Evolutionary conservation across 1,284 basidiomycete genomes (phyloP).

Genomic region (Cryptococcus maquisensis): DNA sequence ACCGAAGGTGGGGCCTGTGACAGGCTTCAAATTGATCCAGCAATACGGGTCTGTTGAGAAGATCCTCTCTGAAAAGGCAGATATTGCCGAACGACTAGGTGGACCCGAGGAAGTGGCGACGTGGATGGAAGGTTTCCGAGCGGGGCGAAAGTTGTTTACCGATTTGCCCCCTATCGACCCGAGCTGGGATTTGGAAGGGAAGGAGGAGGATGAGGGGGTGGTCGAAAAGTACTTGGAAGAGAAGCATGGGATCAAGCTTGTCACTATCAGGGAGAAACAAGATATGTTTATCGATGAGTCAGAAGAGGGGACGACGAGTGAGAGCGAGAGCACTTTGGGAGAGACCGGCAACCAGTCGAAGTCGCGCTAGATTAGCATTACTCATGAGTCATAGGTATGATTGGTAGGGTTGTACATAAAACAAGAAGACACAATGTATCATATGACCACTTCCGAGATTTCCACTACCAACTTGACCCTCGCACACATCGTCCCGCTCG

Average conservation of each 20-base stretch:
- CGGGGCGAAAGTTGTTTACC: slow-evolving; percentile 43
- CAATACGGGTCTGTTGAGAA: slow-evolving; percentile 68
- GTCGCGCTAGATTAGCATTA: too few relatives aligned
- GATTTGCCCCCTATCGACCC: slow-evolving; percentile 32
- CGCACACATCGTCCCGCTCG: too few relatives aligned
- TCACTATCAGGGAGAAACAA: background rate
- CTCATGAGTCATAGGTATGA: too few relatives aligned
- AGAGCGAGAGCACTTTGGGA: too few relatives aligned
- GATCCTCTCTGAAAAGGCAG: slow-evolving; percentile 54
- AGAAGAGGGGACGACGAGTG: too few relatives aligned
- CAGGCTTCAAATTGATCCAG: slow-evolving; percentile 67
- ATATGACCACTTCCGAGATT: too few relatives aligned
- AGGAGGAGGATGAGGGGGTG: slow-evolving; percentile 14
- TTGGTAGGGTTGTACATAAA: too few relatives aligned
- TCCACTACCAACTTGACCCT: too few relatives aligned
- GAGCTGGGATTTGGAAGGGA: slow-evolving; percentile 11
- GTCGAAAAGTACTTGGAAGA: slow-evolving; percentile 33
- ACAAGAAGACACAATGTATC: too few relatives aligned
- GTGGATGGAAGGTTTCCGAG: slow-evolving; percentile 38
- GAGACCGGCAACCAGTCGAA: too few relatives aligned
- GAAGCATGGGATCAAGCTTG: slow-evolving; percentile 29
- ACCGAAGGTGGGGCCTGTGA: slow-evolving; percentile 67
- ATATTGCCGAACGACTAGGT: slow-evolving; percentile 15
- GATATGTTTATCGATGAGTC: too few relatives aligned
- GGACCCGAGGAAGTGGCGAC: slow-evolving; percentile 10